Base-by-base conservation (phyloP, 2,329 filamentous ascomycete species). In the Colletotrichum sansevieriae region DNA sequence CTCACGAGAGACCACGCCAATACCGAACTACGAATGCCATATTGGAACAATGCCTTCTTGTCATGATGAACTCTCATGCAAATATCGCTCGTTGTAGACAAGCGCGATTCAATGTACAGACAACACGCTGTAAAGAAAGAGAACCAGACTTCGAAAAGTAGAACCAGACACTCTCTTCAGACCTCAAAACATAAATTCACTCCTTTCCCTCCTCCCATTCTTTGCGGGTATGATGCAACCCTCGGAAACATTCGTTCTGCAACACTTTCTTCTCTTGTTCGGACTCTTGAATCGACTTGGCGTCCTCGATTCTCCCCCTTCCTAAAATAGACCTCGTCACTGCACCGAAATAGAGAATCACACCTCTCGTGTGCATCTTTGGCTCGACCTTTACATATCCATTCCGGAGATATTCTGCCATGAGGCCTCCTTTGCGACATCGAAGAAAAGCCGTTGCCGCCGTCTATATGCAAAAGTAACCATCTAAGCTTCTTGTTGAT, bases 391-490 rank as follows among this genome's bases (percentile, higher is more conserved):
- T 54, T 39, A 52, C 55, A 22, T 56, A n/a, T 57, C 66, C 66
- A 66, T 41, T 55, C 55, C 62, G 37, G 25, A 18, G 54, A 49
- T 18, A 35, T 20, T 29, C 8, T 15, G 49, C 4, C 11, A 39
- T 15, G 49, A 46, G 58, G 49, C 37, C 51, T 29, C 29, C 37
- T 62, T 29, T 33, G n/a, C 35, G 43, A 60, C 37, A 65, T 56
- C 25, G 37, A 69, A 29, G 25, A 49, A 51, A 41, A 55, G 29
- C 63, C 47, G 41, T 46, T 51, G 41, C 66, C 71, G 73, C 77
- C 75, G 74, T 82, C 78, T 81, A 81, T 81, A 80, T 79, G 79
- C 77, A 79, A 76, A 75, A 69, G 29, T 54, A 67, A 56, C 57
- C 57, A 43, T 70, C 67, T 68, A 70, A 68, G 18, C 63, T 55